These are phyloP conservation scores for Taphrina pruni DNA, from an alignment of 1,139 yeast species.

Conservation along the genomic window DNA sequence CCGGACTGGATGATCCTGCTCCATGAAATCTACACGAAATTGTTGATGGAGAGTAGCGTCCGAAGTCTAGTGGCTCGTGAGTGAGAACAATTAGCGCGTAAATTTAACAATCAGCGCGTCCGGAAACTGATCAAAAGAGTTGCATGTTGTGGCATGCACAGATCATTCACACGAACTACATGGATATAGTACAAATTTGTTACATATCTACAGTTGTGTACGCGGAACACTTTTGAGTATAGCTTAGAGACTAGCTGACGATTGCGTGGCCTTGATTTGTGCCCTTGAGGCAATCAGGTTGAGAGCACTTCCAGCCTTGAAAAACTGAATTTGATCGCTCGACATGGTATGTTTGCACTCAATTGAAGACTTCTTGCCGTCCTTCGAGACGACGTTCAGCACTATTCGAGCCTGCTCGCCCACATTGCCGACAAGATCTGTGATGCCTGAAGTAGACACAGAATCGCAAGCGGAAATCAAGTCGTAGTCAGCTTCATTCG, in stretches of 20 bases:
- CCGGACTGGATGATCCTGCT: not conserved
- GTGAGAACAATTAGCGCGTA: not conserved
- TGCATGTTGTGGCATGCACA: too few species aligned
- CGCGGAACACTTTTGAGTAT: too few species aligned
- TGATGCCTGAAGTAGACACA: conserved; percentile 75
- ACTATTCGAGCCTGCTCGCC: conserved; percentile 70
- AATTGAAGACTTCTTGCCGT: conserved; percentile 73
- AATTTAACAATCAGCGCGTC: too few species aligned
- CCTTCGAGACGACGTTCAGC: conserved; percentile 73
- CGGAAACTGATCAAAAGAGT: too few species aligned
- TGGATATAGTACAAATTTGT: not conserved
- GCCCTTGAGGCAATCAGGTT: conserved; percentile 76
- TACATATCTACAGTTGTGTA: not conserved
- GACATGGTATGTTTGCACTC: conserved; percentile 94
- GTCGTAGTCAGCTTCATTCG: conserved; percentile 87
- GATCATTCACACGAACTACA: too few species aligned
- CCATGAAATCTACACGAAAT: conserved; percentile 4
- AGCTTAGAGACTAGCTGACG: conserved; percentile 8
- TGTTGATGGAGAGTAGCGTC: conserved; percentile 6
- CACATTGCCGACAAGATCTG: conserved; percentile 75
- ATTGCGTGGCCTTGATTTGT: conserved; percentile 34
- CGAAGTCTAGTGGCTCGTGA: conserved; percentile 3
- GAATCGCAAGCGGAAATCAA: conserved; percentile 74
- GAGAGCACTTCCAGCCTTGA: conserved; percentile 96
- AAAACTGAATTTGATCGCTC: conserved; percentile 89